These are phyloP conservation scores for Nigrospora osmanthi DNA, from an alignment of 2,329 filamentous ascomycete genomes.

Conservation along the genomic window DNA sequence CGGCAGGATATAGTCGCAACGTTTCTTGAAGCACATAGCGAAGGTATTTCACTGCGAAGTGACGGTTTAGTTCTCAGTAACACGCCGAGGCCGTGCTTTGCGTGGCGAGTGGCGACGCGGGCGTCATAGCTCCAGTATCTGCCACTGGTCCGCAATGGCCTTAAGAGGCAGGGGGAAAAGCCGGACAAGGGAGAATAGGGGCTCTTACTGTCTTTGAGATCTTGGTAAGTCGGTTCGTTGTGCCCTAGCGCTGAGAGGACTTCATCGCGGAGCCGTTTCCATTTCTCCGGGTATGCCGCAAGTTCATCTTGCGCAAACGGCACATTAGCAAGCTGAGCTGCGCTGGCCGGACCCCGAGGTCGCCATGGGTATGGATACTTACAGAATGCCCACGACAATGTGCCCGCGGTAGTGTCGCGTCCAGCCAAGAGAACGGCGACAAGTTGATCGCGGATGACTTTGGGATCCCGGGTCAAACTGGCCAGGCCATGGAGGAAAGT, in stretches of 20 bases:
- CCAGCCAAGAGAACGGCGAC: constrained; percentile 66
- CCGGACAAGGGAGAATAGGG: no score
- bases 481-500: constrained; percentile 75
- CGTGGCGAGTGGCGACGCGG: no score
- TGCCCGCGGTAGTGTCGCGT: constrained; percentile 62
- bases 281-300: constrained; percentile 47
- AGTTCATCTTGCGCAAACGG: constrained; percentile 38
- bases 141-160: no score
- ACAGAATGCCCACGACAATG: constrained; percentile 57
- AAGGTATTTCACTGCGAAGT: constrained; percentile 48
- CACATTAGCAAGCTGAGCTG: no score
- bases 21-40: constrained; percentile 40
- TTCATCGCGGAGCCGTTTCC: constrained; percentile 52
- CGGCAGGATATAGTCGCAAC: constrained; percentile 42
- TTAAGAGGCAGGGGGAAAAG: no score
- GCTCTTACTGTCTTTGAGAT: constrained; percentile 49
- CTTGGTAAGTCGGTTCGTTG: constrained; percentile 46
- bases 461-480: constrained; percentile 53
- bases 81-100: no score
- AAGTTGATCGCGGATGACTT: constrained; percentile 67
- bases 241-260: constrained; percentile 48
- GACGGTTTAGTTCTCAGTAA: no score
- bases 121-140: no score
- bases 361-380: not conserved
- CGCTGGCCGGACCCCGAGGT: no score